Evolutionary conservation across 2,329 filamentous ascomycete genomes (phyloP).

Genomic region (Xylariomycetidae sp.): DNA sequence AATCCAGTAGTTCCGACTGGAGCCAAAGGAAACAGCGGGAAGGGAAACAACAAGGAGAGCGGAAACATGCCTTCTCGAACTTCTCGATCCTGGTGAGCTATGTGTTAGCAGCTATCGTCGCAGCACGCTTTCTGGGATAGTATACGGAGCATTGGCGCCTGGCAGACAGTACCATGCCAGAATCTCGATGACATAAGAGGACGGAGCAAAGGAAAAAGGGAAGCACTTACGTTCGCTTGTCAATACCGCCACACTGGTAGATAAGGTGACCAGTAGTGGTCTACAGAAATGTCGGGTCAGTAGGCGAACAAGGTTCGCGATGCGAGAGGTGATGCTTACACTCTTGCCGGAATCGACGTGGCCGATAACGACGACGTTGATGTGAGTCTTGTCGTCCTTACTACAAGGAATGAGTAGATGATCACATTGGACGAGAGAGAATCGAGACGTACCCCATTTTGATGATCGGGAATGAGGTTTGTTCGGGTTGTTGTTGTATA

Average conservation of each 20-base stretch:
- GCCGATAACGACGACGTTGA: conserved; percentile 97
- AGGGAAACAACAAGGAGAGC: conserved; percentile 20
- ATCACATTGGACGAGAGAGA: too few relatives aligned
- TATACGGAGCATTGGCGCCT: too few relatives aligned
- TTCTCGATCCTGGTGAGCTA: too few relatives aligned
- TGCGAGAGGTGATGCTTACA: too few relatives aligned
- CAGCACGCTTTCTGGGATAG: too few relatives aligned
- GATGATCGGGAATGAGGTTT: conserved; percentile 22
- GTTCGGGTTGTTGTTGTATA: too few relatives aligned
- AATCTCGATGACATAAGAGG: too few relatives aligned
- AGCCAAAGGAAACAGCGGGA: conserved; percentile 13
- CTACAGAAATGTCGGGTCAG: conserved; percentile 43
- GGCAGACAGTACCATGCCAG: too few relatives aligned
- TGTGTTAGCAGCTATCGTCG: too few relatives aligned
- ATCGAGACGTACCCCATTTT: conserved; percentile 36
- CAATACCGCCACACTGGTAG: conserved; percentile 99
- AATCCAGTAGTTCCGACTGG: conserved; percentile 14
- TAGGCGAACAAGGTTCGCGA: conserved; percentile 1
- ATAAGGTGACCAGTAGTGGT: conserved; percentile 79
- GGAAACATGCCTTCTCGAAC: conserved; percentile 89
- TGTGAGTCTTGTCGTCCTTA: conserved; percentile 94
- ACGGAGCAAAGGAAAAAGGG: too few relatives aligned
- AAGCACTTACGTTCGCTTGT: conserved; percentile 99
- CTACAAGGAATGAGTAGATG: too few relatives aligned
- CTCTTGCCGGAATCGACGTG: too few relatives aligned